Evolutionary conservation across 352 stramenopile genomes (phyloP).

Genomic region (Phytophthora tubulina): DNA sequence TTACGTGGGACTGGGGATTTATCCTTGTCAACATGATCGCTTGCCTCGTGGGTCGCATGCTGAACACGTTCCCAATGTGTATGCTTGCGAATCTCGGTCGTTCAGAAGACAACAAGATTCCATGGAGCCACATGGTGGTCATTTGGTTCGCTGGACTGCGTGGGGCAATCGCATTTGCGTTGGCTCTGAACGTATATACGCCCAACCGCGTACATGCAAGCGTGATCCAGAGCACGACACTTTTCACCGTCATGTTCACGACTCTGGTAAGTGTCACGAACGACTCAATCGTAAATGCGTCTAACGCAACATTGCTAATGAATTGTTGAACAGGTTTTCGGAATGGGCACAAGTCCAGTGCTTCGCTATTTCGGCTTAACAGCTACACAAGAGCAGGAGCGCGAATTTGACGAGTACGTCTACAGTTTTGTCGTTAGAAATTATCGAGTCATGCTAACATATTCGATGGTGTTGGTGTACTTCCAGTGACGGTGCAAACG

Average conservation of each 20-base stretch:
- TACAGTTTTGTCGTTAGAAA: not conserved
- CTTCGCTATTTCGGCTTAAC: conserved; percentile 68
- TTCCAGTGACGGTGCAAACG: conserved; percentile 52
- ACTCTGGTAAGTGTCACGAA: conserved; percentile 57
- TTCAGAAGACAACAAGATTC: conserved; percentile 70
- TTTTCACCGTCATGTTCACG: conserved; percentile 88
- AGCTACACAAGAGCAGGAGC: conserved; percentile 47
- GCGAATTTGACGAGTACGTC: conserved; percentile 64
- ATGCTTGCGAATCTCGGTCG: conserved; percentile 76
- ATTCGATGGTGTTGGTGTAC: conserved; percentile 3
- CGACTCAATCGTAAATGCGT: not conserved
- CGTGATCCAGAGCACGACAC: conserved; percentile 80
- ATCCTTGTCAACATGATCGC: conserved; percentile 78
- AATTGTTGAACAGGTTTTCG: conserved; percentile 60
- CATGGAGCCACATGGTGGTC: conserved; percentile 83
- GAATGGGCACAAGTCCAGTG: conserved; percentile 77
- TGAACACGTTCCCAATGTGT: conserved; percentile 86
- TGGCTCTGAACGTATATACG: conserved; percentile 79
- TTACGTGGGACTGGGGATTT: conserved; percentile 89
- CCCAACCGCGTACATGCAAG: conserved; percentile 61
- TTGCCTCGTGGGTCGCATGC: conserved; percentile 70
- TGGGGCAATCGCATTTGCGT: conserved; percentile 93
- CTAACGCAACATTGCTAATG: conserved; percentile 7
- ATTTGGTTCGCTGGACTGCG: conserved; percentile 94
- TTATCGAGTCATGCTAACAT: conserved; percentile 13